Evolutionary conservation across 1,284 basidiomycete species (phyloP).

Genomic region (Cutaneotrichosporon cavernicola): DNA sequence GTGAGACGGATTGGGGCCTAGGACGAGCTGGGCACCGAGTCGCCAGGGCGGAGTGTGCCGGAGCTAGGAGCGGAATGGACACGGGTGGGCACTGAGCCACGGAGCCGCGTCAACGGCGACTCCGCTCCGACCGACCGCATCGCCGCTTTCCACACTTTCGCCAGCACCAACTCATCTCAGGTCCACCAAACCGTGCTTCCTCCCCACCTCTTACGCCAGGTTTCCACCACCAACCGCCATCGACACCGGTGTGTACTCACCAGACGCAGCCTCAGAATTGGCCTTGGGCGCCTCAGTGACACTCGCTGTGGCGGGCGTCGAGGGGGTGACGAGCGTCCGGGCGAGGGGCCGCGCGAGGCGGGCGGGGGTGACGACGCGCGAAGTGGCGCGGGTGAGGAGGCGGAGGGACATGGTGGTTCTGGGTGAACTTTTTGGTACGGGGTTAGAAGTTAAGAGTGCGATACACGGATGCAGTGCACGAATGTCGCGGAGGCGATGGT

Average conservation of each 20-base stretch:
- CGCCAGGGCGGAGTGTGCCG: too few relatives aligned
- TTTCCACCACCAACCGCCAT: neutral
- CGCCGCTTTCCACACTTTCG: neutral
- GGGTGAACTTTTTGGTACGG: constrained; percentile 2
- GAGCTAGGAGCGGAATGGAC: neutral
- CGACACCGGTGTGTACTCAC: neutral
- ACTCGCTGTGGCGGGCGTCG: constrained; percentile 17
- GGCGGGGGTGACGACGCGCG: constrained; percentile 4
- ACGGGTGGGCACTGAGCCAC: neutral
- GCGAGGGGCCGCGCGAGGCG: constrained; percentile 9
- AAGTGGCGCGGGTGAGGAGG: constrained; percentile 13
- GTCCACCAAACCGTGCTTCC: too few relatives aligned
- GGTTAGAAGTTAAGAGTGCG: neutral
- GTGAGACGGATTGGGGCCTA: neutral
- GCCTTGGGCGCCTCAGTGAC: constrained; percentile 30
- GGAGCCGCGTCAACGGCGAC: neutral
- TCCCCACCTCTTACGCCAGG: too few relatives aligned
- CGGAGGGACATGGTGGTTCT: constrained; percentile 12
- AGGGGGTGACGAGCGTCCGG: constrained; percentile 37
- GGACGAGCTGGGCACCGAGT: too few relatives aligned
- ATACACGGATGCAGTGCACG: neutral
- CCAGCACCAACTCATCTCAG: neutral
- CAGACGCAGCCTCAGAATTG: constrained; percentile 7
- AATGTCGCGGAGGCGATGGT: neutral
- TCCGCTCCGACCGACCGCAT: neutral